Base-by-base conservation (phyloP, 306 rosid species). In the Trichosanthes cucumerina region DNA sequence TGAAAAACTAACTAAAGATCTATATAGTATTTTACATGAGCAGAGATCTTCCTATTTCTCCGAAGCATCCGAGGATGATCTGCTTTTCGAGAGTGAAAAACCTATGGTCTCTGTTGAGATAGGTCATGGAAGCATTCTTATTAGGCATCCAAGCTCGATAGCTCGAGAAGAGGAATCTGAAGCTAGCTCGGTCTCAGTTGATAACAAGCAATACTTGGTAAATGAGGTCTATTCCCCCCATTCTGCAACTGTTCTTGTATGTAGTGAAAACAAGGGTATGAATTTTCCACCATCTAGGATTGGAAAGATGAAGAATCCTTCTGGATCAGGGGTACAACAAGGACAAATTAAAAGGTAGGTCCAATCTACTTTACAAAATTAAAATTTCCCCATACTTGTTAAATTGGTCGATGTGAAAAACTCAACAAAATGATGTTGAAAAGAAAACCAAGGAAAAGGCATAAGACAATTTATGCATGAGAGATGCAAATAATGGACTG, bases 51-150 rank as follows among this genome's bases (percentile, higher is more conserved):
- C 97, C 38, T 88, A 85, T 86, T 91, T 96, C 86, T 91, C 97
- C 19, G 90, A 86, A 64, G 91, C 99, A 63, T 96, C 99, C 19
- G 93, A 92, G 70, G 97, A 91, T 65, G 99, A 92, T 81, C 86
- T 96, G 73, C 98, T 96, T 86, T 96, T 90, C 41, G 98, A 90
- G 82, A 91, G 91, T 76, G 96, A 90, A 83, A 86, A 88, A 28
- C 98, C 99, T 34, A 88, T 92, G 99, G 98, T 96, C 79, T 96
- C 98, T 70, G 99, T 96, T 81, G 99, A 96, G 91, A 92, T 92
- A 81, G 99, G 99, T 70, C 99, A 96, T 83, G 99, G 99, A 83
- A 92, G 97, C 34, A 85, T 96, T 83, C 97, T 96, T 82, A 92
- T 96, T 24, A 90, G 93, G 92, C 98, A 92, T 83, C 99, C 99